phyloP scores from a whole-genome alignment of 352 stramenopile genomes.

The Globisporangium yorkense region DNA sequence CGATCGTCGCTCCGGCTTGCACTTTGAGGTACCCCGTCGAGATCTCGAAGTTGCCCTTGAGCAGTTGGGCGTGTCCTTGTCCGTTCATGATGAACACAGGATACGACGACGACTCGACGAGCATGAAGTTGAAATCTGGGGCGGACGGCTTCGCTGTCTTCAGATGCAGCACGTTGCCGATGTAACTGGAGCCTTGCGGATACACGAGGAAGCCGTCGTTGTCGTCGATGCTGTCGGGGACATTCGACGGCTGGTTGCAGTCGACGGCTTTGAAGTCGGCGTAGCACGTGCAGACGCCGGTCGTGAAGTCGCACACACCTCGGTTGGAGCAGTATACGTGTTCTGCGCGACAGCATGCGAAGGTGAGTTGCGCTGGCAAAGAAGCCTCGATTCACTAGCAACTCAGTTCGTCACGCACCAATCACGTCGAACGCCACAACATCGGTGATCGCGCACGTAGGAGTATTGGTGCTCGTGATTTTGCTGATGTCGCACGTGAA shows the following conservation, averaged over 20 bases:
- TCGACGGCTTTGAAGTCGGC: conserved; percentile 27
- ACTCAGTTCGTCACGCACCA: conserved; percentile 23
- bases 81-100: conserved; percentile 52
- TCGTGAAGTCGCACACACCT: conserved; percentile 68
- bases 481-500: conserved; percentile 76
- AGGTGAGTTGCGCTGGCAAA: conserved; percentile 1
- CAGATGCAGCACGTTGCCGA: conserved; percentile 55
- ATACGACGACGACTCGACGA: conserved; percentile 38
- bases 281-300: conserved; percentile 66
- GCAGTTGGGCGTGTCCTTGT: conserved; percentile 39
- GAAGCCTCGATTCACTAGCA: background rate
- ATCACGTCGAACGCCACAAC: conserved; percentile 42
- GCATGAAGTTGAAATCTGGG: conserved; percentile 61
- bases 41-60: conserved; percentile 42
- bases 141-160: conserved; percentile 46
- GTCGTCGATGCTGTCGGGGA: conserved; percentile 60
- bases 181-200: conserved; percentile 44
- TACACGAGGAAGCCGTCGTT: conserved; percentile 71
- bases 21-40: conserved; percentile 49
- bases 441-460: conserved; percentile 67
- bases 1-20: conserved; percentile 26
- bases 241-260: conserved; percentile 61
- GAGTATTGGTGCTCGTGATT: conserved; percentile 33
- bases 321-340: conserved; percentile 77
- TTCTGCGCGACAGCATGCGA: conserved; percentile 27